Percentiles rank a stretch among this genome's conserved stretches.
These are phyloP conservation scores for Nephelium lappaceum DNA, from an alignment of 345 rosid species.

Conservation along the genomic window DNA sequence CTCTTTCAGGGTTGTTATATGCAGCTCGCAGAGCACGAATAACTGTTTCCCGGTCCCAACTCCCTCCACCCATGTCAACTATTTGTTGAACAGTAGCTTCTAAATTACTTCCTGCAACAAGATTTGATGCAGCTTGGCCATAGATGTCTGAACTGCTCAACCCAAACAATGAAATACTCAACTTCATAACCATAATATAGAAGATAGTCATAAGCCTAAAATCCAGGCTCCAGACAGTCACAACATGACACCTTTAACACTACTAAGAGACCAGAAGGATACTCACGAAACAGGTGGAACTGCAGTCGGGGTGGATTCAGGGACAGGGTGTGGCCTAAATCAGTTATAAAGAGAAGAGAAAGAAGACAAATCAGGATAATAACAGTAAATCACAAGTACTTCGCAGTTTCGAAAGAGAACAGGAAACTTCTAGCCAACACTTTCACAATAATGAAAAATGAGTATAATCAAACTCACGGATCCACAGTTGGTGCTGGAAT, in stretches of 20 bases:
- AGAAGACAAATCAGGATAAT: not conserved
- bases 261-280: slow-evolving; percentile 8
- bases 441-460: not conserved
- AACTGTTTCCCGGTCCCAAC: slow-evolving; percentile 61
- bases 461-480: slow-evolving; percentile 39
- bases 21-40: slow-evolving; percentile 66
- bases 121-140: slow-evolving; percentile 66
- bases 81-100: slow-evolving; percentile 58
- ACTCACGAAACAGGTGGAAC: slow-evolving; percentile 27
- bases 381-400: not conserved
- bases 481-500: slow-evolving; percentile 44
- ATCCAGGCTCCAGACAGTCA: not conserved
- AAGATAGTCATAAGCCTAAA: not conserved
- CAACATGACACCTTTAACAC: not conserved
- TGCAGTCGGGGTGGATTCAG: slow-evolving; percentile 26
- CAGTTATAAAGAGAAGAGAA: not conserved
- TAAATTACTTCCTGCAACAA: slow-evolving; percentile 61
- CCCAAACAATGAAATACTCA: not conserved
- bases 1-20: slow-evolving; percentile 68
- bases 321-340: slow-evolving; percentile 29
- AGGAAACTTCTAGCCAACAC: not conserved
- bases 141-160: slow-evolving; percentile 51
- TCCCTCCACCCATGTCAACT: slow-evolving; percentile 67
- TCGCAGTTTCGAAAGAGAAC: not conserved
- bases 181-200: not conserved